Base-by-base conservation (phyloP, 1,284 basidiomycete species). In the Neonothopanus nambi region DNA sequence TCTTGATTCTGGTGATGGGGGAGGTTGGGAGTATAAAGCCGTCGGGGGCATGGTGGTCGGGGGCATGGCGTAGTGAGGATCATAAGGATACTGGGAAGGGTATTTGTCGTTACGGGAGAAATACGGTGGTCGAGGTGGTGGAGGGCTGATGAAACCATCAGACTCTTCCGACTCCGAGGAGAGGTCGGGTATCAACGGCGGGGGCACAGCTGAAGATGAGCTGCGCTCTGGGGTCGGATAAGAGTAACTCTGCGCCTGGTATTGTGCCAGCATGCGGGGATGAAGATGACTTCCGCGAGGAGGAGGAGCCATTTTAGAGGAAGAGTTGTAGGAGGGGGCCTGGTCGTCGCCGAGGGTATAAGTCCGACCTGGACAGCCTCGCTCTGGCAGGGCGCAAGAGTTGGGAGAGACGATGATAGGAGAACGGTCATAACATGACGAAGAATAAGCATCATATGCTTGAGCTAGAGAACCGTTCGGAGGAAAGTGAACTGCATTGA, bases 381-480 rank as follows among this genome's bases (percentile, higher is more conserved):
- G 81, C 59, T 80, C 85, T 43, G 86, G 86, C 24, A 89, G 75
- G 17, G 83, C 83, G 63, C 85, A 87, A 49, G 72, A 65, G 63
- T 89, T 88, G 43, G 80, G 81, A 21, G 73, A 58, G 57, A 89
- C 85, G 64, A 83, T 73, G 65, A 87, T 87, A 58, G 85, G 85
- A n/a, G 83, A 79, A 59, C 86, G 82, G 74, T 88, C 85, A 68
- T 88, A 88, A 9, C 71, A 62, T 15, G 77, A 58, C 3, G 82
- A 55, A n/a, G 81, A 80, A 71, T 85, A 66, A 30, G 78, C 82
- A 33, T 70, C 63, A 64, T 81, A 82, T 39, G 80, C 84, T 55
- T 78, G 72, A 12, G 80, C 76, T 56, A 87, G 75, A 5, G 75
- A 65, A 3, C n/a, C n/a, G 82, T 74, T 17, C 79, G 77, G 80